Percentiles rank a stretch among this genome's conserved stretches.
These are phyloP conservation scores for Kalanchoe fedtschenkoi DNA, from an alignment of 164 flowering plant genomes.

Conservation along the genomic window DNA sequence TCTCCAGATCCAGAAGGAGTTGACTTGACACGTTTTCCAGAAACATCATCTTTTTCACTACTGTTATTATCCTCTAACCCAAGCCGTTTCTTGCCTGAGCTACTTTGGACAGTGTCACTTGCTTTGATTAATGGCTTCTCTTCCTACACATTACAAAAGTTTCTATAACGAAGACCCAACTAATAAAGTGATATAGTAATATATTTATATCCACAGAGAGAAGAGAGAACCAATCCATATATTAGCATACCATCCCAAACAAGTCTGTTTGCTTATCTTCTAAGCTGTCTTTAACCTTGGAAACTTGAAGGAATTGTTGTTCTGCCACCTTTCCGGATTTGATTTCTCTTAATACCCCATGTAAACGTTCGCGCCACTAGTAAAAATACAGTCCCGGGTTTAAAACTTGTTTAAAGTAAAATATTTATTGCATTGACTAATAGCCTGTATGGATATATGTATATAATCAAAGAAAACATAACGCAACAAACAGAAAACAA, in stretches of 20 bases:
- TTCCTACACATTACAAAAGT: slow-evolving; percentile 36
- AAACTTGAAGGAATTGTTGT: slow-evolving; percentile 21
- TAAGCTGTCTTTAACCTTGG: slow-evolving; percentile 29
- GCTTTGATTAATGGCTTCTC: slow-evolving; percentile 25
- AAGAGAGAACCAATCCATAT: neutral
- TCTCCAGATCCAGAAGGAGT: slow-evolving; percentile 30
- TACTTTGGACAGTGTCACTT: slow-evolving; percentile 21
- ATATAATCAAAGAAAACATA: neutral
- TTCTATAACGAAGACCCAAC: slow-evolving; percentile 8
- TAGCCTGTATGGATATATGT: neutral
- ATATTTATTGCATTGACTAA: neutral
- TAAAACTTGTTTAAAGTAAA: neutral
- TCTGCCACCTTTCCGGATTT: slow-evolving; percentile 36
- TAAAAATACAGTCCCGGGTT: slow-evolving; percentile 8
- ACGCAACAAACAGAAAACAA: neutral
- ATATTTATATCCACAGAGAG: neutral
- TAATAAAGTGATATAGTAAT: neutral
- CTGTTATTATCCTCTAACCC: slow-evolving; percentile 26
- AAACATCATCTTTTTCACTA: slow-evolving; percentile 26
- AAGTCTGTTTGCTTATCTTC: slow-evolving; percentile 13
- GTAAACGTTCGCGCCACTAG: slow-evolving; percentile 82
- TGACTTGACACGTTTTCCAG: slow-evolving; percentile 52
- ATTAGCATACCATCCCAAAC: neutral
- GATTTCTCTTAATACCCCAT: slow-evolving; percentile 57
- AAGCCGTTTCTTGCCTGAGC: slow-evolving; percentile 48